Evolutionary conservation across 352 stramenopile species (phyloP).

Genomic region (Chrysophaeum taylorii): DNA sequence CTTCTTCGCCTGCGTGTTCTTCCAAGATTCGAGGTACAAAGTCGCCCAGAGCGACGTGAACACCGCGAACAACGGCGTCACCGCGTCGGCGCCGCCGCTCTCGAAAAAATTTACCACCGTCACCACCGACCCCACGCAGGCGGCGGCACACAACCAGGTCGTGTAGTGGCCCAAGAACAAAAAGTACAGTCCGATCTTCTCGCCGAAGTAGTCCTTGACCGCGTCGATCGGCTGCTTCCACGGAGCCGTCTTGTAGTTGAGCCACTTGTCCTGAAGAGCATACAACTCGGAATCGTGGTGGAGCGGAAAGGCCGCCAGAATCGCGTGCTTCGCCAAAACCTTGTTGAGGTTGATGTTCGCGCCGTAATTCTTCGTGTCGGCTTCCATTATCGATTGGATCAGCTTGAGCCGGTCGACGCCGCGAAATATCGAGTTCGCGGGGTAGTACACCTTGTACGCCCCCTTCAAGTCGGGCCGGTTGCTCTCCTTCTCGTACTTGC

Average conservation of each 20-base stretch:
- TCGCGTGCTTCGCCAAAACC: conserved; percentile 5
- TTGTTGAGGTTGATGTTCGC: conserved; percentile 8
- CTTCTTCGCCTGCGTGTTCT: conserved; percentile 65
- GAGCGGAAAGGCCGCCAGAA: conserved; percentile 20
- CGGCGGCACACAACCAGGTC: conserved; percentile 75
- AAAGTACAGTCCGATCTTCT: conserved; percentile 95
- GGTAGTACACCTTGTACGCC: not conserved
- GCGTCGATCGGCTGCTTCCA: conserved; percentile 53
- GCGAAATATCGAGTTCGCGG: conserved; percentile 20
- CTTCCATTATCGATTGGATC: conserved; percentile 29
- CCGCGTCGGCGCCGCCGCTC: conserved; percentile 13
- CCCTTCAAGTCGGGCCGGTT: not conserved
- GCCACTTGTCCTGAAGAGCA: conserved; percentile 16
- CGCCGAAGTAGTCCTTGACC: conserved; percentile 71
- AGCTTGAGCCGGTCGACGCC: conserved; percentile 34
- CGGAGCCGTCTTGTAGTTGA: conserved; percentile 14
- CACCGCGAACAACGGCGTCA: conserved; percentile 35
- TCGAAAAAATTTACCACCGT: too few species aligned
- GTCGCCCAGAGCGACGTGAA: conserved; percentile 69
- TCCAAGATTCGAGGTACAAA: conserved; percentile 71
- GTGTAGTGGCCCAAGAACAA: conserved; percentile 90
- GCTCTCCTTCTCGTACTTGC: conserved; percentile 3
- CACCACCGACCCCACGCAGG: conserved; percentile 71
- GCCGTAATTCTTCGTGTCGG: conserved; percentile 19
- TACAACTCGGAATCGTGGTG: conserved; percentile 19